Base-by-base conservation (phyloP, 1,284 basidiomycete genomes). In the Sutorius eximius region DNA sequence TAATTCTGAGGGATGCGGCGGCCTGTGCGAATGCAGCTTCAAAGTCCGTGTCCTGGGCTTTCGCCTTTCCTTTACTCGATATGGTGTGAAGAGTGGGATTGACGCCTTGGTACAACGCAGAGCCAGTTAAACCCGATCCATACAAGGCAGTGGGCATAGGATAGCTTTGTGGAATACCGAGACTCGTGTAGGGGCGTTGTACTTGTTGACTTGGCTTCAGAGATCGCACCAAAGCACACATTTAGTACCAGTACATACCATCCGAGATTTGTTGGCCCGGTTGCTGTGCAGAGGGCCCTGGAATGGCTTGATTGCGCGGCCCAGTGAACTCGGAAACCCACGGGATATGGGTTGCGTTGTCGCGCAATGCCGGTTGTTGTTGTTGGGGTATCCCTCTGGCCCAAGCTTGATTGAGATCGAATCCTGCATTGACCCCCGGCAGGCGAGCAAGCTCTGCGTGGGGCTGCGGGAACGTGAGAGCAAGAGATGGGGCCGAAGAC, bases 11-110 rank as follows among this genome's bases (percentile, higher is more conserved):
- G 10, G 81, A 81, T 15, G 78, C 79, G 3, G 75, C 73, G 5
- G 79, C 76, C 62, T 87, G 78, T 16, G 82, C 83, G 70, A 92
- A 89, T 2, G 88, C 90, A 29, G 83, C 83, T 61, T 89, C 89
- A 63, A 89, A 93, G 70, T 91, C 90, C 7, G 80, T 85, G 61
- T 88, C 88, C 60, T 78, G 83, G 57, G 77, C 81, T 68, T 87
- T 92, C 18, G 85, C 88, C 71, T 88, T 92, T 51, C 83, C 89
- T 71, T 81, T 85, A 52, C 71, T 70, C 56, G 69, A 59, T 33
- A 51, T 34, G 18, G 53, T 20, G 10, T 55, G 55, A 52, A 52
- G 51, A 22, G 52, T 34, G 37, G 63, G 54, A 44, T 64, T 66
- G 53, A 64, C 61, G 36, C 49, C 57, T 51, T 71, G 71, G 44